A percentile compares a stretch with the other conserved stretches of the same genome.
These are phyloP conservation scores for Cladochytrium replicatum DNA, from an alignment of 192 early-diverging fungal species.

Conservation along the genomic window DNA sequence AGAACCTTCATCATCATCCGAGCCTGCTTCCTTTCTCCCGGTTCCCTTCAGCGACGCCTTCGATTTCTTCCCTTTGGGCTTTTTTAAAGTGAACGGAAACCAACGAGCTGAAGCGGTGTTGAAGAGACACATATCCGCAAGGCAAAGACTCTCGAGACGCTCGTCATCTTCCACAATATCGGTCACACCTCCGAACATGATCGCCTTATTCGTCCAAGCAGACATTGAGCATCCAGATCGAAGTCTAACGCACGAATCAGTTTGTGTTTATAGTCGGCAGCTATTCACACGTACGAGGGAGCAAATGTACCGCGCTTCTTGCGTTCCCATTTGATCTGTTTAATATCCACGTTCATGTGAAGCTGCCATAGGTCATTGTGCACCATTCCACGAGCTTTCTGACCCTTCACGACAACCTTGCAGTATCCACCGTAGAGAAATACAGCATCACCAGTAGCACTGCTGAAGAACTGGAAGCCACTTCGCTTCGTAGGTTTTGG, in stretches of 20 bases:
- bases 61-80: constrained; percentile 21
- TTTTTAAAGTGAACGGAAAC: constrained; percentile 44
- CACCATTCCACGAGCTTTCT: constrained; percentile 45
- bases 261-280: too few species aligned
- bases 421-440: constrained; percentile 63
- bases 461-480: constrained; percentile 50
- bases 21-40: constrained; percentile 16
- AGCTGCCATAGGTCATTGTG: constrained; percentile 37
- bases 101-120: constrained; percentile 50
- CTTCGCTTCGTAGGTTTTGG: constrained; percentile 38
- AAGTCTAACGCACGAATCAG: too few species aligned
- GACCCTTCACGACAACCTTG: constrained; percentile 50
- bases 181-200: constrained; percentile 40
- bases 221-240: constrained; percentile 10
- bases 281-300: constrained; percentile 23
- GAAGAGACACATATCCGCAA: constrained; percentile 50
- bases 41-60: constrained; percentile 30
- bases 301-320: constrained; percentile 33
- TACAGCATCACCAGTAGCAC: constrained; percentile 36
- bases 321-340: constrained; percentile 50
- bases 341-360: constrained; percentile 47
- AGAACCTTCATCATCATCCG: constrained; percentile 15
- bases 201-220: neutral
- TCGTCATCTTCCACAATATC: constrained; percentile 60
- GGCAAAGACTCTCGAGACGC: constrained; percentile 45